Percentiles rank a stretch among this genome's conserved stretches.
Evolutionary conservation across 495 filamentous ascomycete species (phyloP).

Genomic region (Tuber umbilicatum): DNA sequence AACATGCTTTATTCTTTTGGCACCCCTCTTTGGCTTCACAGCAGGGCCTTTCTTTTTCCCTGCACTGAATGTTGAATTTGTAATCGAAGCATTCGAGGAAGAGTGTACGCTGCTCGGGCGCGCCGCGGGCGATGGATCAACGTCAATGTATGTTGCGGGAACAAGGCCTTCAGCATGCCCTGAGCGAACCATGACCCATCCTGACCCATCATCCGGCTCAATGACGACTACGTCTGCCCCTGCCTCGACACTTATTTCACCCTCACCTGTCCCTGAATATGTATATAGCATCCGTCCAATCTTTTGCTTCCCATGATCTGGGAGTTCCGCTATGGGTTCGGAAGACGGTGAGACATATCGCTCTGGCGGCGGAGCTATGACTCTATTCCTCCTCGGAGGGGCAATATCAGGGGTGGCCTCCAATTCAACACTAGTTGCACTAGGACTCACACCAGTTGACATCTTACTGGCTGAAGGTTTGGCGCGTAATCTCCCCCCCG

Average conservation of each 20-base stretch:
- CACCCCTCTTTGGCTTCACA: conserved; percentile 83
- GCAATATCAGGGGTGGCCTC: conserved; percentile 20
- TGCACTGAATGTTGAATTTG: conserved; percentile 37
- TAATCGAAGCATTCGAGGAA: conserved; percentile 46
- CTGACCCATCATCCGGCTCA: conserved; percentile 87
- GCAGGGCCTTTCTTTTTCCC: conserved; percentile 84
- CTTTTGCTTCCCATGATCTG: conserved; percentile 46
- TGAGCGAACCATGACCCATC: conserved; percentile 76
- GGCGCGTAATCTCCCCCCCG: conserved; percentile 40
- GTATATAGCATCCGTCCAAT: conserved; percentile 78
- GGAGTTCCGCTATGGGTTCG: conserved; percentile 27
- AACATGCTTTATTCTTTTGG: conserved; percentile 91
- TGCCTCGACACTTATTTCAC: conserved; percentile 72
- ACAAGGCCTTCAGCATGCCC: conserved; percentile 72
- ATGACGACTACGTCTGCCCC: conserved; percentile 67
- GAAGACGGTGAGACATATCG: conserved; percentile 65
- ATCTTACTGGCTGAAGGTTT: conserved; percentile 1
- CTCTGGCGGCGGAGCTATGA: conserved; percentile 80
- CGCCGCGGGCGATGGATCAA: conserved; percentile 42
- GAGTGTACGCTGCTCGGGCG: conserved; percentile 50
- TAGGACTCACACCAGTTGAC: conserved; percentile 33
- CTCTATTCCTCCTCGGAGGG: conserved; percentile 51
- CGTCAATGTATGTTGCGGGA: conserved; percentile 72
- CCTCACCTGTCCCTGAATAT: conserved; percentile 70
- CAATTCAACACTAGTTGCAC: conserved; percentile 39